These are phyloP conservation scores for Aureobasidium namibiae DNA, from an alignment of 2,329 filamentous ascomycete species.

Conservation along the genomic window DNA sequence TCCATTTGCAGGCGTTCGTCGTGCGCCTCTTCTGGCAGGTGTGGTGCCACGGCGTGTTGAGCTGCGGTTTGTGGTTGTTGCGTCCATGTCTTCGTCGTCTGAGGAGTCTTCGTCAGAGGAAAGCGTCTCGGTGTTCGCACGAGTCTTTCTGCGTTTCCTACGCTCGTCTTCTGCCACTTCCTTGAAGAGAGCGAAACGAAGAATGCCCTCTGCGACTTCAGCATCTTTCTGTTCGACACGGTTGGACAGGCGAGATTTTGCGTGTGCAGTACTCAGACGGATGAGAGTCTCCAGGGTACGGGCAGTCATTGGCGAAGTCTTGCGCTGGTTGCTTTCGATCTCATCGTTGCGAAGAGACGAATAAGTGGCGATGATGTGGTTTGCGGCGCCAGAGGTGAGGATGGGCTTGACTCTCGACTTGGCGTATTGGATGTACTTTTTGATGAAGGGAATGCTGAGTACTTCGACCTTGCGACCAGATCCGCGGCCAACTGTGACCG, in stretches of 20 bases:
- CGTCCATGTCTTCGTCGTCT: conserved; percentile 53
- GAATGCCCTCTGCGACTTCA: conserved; percentile 74
- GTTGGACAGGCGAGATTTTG: conserved; percentile 81
- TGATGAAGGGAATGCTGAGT: conserved; percentile 93
- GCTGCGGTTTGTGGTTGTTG: conserved; percentile 33
- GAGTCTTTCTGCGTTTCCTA: conserved; percentile 73
- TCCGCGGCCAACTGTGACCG: conserved; percentile 64
- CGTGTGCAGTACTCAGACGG: conserved; percentile 90
- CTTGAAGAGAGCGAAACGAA: conserved; percentile 94
- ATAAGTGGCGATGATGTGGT: conserved; percentile 86
- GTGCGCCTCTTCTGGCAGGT: conserved; percentile 7
- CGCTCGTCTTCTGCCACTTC: conserved; percentile 76
- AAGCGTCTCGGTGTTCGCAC: conserved; percentile 47
- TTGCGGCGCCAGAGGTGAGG: conserved; percentile 81
- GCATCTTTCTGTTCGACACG: conserved; percentile 87
- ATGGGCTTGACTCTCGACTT: conserved; percentile 86
- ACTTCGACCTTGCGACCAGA: conserved; percentile 74
- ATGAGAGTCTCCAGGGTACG: conserved; percentile 98
- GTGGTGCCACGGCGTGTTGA: conserved; percentile 19
- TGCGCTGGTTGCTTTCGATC: conserved; percentile 84
- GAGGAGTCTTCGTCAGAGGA: conserved; percentile 48
- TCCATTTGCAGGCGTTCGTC: conserved; percentile 12
- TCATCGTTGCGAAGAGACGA: conserved; percentile 92
- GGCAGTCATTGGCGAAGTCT: conserved; percentile 90
- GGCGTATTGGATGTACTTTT: conserved; percentile 98